Conservation (phyloP, 345 rosid species). For the Eucalyptus curtisii region DNA sequence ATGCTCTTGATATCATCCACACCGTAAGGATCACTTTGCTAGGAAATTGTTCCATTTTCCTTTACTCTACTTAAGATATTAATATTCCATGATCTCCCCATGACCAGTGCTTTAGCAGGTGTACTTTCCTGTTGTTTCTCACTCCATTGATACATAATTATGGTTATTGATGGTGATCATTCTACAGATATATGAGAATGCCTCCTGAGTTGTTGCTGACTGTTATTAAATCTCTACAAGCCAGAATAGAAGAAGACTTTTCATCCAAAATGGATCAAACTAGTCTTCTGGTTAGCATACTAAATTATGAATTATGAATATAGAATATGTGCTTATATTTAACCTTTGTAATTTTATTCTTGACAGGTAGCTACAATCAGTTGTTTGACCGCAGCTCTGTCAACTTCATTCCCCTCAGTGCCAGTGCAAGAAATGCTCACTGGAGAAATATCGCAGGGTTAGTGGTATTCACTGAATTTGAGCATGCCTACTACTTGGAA, state of each 20-base stretch:
- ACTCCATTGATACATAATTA: not conserved
- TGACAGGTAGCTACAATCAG: slow-evolving; percentile 58
- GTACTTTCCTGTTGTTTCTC: not conserved
- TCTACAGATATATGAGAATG: slow-evolving; percentile 77
- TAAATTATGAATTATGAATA: not conserved
- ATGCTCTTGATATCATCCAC: slow-evolving; percentile 73
- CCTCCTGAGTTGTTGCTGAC: slow-evolving; percentile 64
- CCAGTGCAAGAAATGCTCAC: slow-evolving; percentile 52
- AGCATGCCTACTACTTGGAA: not conserved
- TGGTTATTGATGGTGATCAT: not conserved
- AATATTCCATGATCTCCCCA: not conserved
- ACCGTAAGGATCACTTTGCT: slow-evolving; percentile 46
- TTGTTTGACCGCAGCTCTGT: slow-evolving; percentile 75
- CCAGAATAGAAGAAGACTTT: slow-evolving; percentile 47
- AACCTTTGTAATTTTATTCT: not conserved
- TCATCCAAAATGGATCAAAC: slow-evolving; percentile 54
- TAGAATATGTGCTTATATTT: not conserved
- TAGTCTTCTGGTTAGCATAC: slow-evolving; percentile 64
- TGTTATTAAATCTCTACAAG: slow-evolving; percentile 42
- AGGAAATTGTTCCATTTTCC: not conserved
- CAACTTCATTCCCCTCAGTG: slow-evolving; percentile 51
- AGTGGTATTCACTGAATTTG: not conserved
- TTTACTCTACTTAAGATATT: not conserved
- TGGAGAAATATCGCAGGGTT: slow-evolving; percentile 60
- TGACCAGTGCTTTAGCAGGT: not conserved